phyloP scores from a whole-genome alignment of 2,329 filamentous ascomycete genomes.

The Macrophomina phaseolina region DNA sequence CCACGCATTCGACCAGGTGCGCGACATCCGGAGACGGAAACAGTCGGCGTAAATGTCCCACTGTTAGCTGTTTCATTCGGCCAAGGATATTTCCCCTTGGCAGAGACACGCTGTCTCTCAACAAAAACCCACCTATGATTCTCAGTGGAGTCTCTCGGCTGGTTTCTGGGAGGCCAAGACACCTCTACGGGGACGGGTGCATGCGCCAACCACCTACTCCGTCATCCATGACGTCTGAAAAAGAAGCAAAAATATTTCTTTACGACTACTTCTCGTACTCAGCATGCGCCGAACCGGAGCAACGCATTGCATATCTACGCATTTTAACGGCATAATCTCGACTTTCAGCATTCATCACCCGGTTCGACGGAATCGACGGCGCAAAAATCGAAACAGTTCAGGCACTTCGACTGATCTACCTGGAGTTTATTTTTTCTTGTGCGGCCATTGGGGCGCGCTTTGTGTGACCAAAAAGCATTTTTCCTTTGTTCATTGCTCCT shows the following conservation, averaged over 20 bases:
- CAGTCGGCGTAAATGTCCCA: slow-evolving; percentile 13
- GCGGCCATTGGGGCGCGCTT: slow-evolving; percentile 2
- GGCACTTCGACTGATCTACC: not conserved
- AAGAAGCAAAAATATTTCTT: not conserved
- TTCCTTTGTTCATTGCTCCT: not conserved
- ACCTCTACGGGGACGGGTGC: not conserved
- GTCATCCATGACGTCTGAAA: not conserved
- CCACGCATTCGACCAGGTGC: slow-evolving; percentile 84
- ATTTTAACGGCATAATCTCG: slow-evolving; percentile 26
- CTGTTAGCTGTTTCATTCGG: not conserved
- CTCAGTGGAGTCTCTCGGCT: not conserved
- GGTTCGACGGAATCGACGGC: slow-evolving; percentile 17
- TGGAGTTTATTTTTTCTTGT: slow-evolving; percentile 10
- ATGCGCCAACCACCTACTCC: not conserved
- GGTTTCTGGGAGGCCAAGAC: not conserved
- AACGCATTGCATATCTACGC: slow-evolving; percentile 25
- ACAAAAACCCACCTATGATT: not conserved
- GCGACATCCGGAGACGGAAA: slow-evolving; percentile 58
- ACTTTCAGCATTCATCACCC: slow-evolving; percentile 21
- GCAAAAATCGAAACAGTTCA: slow-evolving; percentile 22
- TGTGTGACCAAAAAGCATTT: slow-evolving; percentile 26
- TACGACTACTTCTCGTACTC: slow-evolving; percentile 13
- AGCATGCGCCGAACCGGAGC: slow-evolving; percentile 22
- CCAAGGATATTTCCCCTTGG: not conserved
- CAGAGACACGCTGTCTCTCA: slow-evolving; percentile 1